phyloP scores from a whole-genome alignment of 2,329 filamentous ascomycete species.

The Xylariomycetidae sp. region DNA sequence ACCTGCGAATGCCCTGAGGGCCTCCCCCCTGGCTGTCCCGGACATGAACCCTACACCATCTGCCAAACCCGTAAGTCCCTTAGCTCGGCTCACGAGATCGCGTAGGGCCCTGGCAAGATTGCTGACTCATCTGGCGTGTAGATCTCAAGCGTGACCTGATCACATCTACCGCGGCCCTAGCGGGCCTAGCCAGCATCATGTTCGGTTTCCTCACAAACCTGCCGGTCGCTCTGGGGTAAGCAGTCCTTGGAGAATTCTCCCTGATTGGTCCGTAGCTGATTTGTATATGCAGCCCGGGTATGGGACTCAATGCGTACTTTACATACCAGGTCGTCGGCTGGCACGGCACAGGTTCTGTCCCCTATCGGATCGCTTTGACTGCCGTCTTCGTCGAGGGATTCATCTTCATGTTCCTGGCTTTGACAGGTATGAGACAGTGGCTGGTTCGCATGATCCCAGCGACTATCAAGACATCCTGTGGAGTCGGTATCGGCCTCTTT shows the following conservation, averaged over 20 bases:
- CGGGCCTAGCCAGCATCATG: conserved; percentile 66
- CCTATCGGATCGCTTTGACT: conserved; percentile 55
- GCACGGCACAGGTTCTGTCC: conserved; percentile 49
- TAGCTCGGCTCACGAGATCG: not conserved
- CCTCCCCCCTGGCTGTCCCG: conserved; percentile 40
- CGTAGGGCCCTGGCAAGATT: not conserved
- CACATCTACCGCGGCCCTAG: conserved; percentile 75
- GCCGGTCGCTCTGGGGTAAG: conserved; percentile 68
- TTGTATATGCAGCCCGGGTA: conserved; percentile 45
- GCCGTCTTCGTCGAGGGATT: conserved; percentile 60
- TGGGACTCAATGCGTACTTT: conserved; percentile 64
- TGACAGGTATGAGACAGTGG: conserved; percentile 69
- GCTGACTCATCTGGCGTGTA: not conserved
- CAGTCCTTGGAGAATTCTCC: conserved; percentile 8
- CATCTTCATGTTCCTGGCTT: conserved; percentile 56
- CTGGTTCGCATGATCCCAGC: conserved; percentile 59
- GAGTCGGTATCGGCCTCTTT: conserved; percentile 60
- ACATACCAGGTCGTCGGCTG: conserved; percentile 60
- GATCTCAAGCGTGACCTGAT: conserved; percentile 67
- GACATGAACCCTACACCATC: conserved; percentile 34
- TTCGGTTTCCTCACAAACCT: conserved; percentile 81
- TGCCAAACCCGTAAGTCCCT: conserved; percentile 40
- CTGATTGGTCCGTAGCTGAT: conserved; percentile 5
- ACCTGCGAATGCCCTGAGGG: conserved; percentile 60
- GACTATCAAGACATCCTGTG: conserved; percentile 60